Conservation (phyloP, 2,329 filamentous ascomycete species). For the Penicillium sp. region DNA sequence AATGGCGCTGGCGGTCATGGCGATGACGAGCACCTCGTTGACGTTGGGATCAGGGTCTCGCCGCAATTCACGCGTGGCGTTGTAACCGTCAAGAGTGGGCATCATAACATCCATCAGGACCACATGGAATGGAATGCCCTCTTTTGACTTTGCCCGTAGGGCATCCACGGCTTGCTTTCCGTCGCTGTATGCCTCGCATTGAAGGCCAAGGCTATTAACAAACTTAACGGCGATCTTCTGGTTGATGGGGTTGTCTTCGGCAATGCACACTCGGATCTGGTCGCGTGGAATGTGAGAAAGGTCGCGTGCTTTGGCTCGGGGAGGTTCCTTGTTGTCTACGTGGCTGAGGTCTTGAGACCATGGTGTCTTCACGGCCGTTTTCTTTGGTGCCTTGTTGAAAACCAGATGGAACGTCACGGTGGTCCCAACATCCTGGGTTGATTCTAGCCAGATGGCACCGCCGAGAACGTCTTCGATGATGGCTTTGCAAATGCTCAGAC, state of each 20-base stretch:
- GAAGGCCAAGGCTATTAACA: slow-evolving; percentile 80
- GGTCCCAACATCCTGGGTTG: slow-evolving; percentile 63
- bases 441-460: slow-evolving; percentile 80
- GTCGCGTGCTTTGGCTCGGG: slow-evolving; percentile 58
- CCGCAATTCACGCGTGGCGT: slow-evolving; percentile 81
- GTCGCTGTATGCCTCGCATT: slow-evolving; percentile 86
- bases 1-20: slow-evolving; percentile 95
- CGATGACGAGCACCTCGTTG: slow-evolving; percentile 84
- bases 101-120: slow-evolving; percentile 97
- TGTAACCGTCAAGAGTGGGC: slow-evolving; percentile 90
- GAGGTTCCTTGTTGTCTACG: slow-evolving; percentile 46
- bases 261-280: slow-evolving; percentile 84
- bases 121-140: slow-evolving; percentile 79
- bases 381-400: slow-evolving; percentile 75
- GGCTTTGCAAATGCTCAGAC: slow-evolving; percentile 91
- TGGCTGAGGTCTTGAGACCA: slow-evolving; percentile 53
- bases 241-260: slow-evolving; percentile 94
- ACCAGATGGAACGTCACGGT: slow-evolving; percentile 77
- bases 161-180: slow-evolving; percentile 86
- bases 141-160: slow-evolving; percentile 69
- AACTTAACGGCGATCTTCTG: slow-evolving; percentile 93
- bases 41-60: slow-evolving; percentile 75
- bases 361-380: slow-evolving; percentile 59
- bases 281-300: slow-evolving; percentile 74
- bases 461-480: slow-evolving; percentile 91